These are phyloP conservation scores for Plantago major DNA, from an alignment of 257 asterid genomes.

Conservation along the genomic window DNA sequence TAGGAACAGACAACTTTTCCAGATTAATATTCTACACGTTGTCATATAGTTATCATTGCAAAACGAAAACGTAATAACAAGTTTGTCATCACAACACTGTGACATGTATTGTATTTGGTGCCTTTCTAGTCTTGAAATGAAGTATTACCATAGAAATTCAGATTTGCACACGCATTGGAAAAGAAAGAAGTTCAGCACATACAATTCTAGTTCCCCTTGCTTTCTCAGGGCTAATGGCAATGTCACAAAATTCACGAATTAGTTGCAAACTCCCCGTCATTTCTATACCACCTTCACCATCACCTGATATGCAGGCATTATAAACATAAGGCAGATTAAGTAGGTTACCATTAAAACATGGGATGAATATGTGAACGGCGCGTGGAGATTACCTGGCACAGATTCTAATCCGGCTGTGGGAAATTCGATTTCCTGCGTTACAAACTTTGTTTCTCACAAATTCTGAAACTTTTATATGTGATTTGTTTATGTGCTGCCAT, in stretches of 20 bases:
- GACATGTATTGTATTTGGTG: no score
- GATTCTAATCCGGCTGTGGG: constrained; percentile 89
- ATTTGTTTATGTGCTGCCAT: constrained; percentile 23
- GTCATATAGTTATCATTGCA: no score
- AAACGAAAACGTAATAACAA: no score
- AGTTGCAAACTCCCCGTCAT: constrained; percentile 88
- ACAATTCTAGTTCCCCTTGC: constrained; percentile 73
- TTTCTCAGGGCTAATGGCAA: constrained; percentile 58
- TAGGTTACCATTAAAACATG: not conserved
- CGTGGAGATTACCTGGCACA: constrained; percentile 61
- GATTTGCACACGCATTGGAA: no score
- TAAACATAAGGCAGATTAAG: not conserved
- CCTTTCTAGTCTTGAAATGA: no score
- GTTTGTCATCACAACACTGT: no score
- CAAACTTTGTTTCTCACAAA: constrained; percentile 69
- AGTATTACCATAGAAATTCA: no score
- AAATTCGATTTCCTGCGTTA: constrained; percentile 91
- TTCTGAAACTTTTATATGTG: constrained; percentile 35
- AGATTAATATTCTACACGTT: no score
- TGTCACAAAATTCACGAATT: constrained; percentile 78
- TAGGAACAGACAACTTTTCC: no score
- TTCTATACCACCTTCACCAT: constrained; percentile 91
- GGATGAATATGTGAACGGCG: not conserved
- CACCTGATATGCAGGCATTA: constrained; percentile 44
- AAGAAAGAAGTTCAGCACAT: constrained; percentile 22